Percentiles rank a stretch among this genome's conserved stretches.
Conservation (phyloP, 2,329 filamentous ascomycete genomes). For the Xylariaceae sp. region DNA sequence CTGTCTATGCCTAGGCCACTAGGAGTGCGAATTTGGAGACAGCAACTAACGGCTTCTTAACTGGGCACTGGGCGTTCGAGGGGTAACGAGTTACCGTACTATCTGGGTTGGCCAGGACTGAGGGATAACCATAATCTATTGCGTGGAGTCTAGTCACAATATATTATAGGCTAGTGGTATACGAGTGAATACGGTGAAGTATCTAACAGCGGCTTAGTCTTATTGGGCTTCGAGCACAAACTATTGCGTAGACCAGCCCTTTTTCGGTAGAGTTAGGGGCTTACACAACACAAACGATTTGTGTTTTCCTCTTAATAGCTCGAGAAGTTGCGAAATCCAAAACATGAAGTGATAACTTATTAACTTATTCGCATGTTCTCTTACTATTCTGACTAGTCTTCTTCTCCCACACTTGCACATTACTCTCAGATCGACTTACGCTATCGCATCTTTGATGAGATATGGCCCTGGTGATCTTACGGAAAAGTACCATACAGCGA, state of each 20-base stretch:
- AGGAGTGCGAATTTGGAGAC: conserved; percentile 22
- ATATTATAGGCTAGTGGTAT: conserved; percentile 13
- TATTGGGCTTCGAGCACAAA: too few species aligned
- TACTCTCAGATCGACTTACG: not conserved
- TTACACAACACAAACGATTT: not conserved
- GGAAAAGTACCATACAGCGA: conserved; percentile 32
- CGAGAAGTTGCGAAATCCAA: not conserved
- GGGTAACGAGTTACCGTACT: conserved; percentile 16
- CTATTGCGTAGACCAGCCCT: too few species aligned
- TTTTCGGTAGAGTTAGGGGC: conserved; percentile 14
- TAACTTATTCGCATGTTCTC: not conserved
- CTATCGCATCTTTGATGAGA: conserved; percentile 9
- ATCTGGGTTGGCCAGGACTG: conserved; percentile 21
- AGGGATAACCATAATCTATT: not conserved
- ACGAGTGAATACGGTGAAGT: not conserved
- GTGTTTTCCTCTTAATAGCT: conserved; percentile 4
- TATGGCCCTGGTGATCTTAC: conserved; percentile 23
- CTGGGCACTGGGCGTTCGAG: conserved; percentile 31
- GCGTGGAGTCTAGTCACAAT: conserved; percentile 20
- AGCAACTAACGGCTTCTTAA: conserved; percentile 33
- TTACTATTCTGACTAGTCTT: too few species aligned
- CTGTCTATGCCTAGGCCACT: conserved; percentile 22
- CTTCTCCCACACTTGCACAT: not conserved
- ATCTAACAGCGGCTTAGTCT: too few species aligned
- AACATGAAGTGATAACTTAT: too few species aligned